Evolutionary conservation across 805 yeast genomes (phyloP).

Genomic region (Millerozyma miso): DNA sequence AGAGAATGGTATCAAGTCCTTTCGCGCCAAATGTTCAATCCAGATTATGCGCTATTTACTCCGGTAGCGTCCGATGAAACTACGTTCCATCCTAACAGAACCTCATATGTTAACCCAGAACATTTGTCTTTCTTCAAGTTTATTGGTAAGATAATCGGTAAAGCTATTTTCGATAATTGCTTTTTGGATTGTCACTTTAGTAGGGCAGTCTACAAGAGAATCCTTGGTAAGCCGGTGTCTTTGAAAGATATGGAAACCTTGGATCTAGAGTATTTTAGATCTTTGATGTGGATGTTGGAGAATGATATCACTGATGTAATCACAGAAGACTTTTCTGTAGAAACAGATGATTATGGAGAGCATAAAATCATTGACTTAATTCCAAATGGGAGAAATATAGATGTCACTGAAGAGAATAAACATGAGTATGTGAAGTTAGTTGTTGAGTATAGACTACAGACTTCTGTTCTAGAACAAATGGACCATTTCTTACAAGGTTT

Average conservation of each 20-base stretch:
- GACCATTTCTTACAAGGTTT: slow-evolving; percentile 82
- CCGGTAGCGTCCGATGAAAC: slow-evolving; percentile 92
- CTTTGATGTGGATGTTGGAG: slow-evolving; percentile 92
- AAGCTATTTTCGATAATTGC: slow-evolving; percentile 84
- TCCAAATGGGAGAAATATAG: slow-evolving; percentile 74
- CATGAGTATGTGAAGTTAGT: slow-evolving; percentile 81
- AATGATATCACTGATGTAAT: slow-evolving; percentile 95
- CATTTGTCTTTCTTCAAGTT: slow-evolving; percentile 90
- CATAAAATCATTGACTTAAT: slow-evolving; percentile 77
- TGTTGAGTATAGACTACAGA: slow-evolving; percentile 80
- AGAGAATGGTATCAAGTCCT: slow-evolving; percentile 97
- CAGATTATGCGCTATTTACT: slow-evolving; percentile 86
- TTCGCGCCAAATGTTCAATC: slow-evolving; percentile 92
- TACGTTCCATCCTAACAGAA: slow-evolving; percentile 91
- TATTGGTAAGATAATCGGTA: slow-evolving; percentile 90
- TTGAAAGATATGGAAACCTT: slow-evolving; percentile 91
- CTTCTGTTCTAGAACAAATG: slow-evolving; percentile 84
- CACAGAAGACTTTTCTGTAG: slow-evolving; percentile 91
- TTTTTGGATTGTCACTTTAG: slow-evolving; percentile 92
- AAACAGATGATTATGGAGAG: slow-evolving; percentile 90
- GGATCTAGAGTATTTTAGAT: slow-evolving; percentile 88
- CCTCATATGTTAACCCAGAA: slow-evolving; percentile 90
- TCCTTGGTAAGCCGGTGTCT: slow-evolving; percentile 74
- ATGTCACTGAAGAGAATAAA: slow-evolving; percentile 88
- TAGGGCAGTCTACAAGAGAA: slow-evolving; percentile 86